Percentiles rank a stretch among this genome's conserved stretches.
Conservation (phyloP, 2,329 filamentous ascomycete species). For the Colletotrichum theobromicola region DNA sequence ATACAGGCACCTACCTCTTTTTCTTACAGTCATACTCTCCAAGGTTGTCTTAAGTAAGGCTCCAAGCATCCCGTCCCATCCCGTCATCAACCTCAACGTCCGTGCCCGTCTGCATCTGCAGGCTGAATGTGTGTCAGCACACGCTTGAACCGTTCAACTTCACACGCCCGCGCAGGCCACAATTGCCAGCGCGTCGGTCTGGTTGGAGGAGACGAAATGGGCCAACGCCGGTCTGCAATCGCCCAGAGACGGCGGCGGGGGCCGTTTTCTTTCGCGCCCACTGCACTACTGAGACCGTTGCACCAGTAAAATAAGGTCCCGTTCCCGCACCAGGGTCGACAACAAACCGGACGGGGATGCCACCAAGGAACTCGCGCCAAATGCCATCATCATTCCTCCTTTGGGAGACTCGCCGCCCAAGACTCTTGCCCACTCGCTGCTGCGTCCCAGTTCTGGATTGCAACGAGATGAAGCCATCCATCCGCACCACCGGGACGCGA, state of each 20-base stretch:
- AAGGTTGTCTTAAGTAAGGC: neutral
- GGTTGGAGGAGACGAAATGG: neutral
- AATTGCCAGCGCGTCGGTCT: neutral
- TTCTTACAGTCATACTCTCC: too few relatives aligned
- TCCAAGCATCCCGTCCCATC: neutral
- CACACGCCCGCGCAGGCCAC: neutral
- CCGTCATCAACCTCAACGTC: neutral
- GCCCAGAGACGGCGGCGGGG: neutral
- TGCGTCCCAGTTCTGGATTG: neutral
- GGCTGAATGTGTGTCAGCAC: neutral
- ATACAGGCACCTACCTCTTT: too few relatives aligned
- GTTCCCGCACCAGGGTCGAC: neutral
- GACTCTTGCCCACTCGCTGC: neutral
- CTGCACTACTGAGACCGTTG: neutral
- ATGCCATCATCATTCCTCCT: slow-evolving; percentile 10
- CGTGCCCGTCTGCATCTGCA: neutral
- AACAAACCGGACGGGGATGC: slow-evolving; percentile 2
- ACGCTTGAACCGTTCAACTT: neutral
- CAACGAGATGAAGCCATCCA: neutral
- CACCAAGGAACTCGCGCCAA: neutral
- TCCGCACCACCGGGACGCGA: neutral
- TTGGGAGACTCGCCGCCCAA: neutral
- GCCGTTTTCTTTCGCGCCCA: neutral
- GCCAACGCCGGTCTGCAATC: neutral
- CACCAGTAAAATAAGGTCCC: slow-evolving; percentile 13